A percentile compares a stretch with the other conserved stretches of the same genome.
Conservation (phyloP, 1,284 basidiomycete species). For the Malassezia arunalokei region DNA sequence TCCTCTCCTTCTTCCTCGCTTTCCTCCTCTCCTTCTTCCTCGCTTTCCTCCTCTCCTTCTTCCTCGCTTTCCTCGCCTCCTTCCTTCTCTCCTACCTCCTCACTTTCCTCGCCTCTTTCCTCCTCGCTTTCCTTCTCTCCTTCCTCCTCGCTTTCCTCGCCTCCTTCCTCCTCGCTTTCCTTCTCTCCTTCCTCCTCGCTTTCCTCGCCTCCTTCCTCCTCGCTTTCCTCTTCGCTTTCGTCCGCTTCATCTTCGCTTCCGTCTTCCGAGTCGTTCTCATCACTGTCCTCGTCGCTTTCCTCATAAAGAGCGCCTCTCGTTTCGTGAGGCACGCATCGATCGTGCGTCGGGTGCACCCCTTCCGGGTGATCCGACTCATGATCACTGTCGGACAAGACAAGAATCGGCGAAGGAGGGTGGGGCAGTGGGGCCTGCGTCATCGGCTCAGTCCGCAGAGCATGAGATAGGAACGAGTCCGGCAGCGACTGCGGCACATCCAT, state of each 20-base stretch:
- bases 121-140: background rate
- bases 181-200: background rate
- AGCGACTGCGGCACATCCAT: background rate
- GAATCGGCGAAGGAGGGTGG: background rate
- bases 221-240: background rate
- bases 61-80: background rate
- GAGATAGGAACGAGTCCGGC: background rate
- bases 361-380: background rate
- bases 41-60: background rate
- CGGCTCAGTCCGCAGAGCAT: background rate
- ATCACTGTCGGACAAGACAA: constrained; percentile 4
- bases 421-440: background rate
- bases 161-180: background rate
- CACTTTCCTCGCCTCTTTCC: background rate
- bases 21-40: background rate
- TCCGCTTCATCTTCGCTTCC: background rate
- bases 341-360: background rate
- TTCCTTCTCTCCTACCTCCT: background rate
- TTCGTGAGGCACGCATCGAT: background rate
- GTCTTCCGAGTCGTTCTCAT: background rate
- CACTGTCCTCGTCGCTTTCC: background rate
- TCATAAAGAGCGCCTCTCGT: too few species aligned
- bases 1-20: background rate
- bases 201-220: background rate
- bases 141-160: background rate